Conservation (phyloP, 2,329 filamentous ascomycete species). For the Onygenales sp. region DNA sequence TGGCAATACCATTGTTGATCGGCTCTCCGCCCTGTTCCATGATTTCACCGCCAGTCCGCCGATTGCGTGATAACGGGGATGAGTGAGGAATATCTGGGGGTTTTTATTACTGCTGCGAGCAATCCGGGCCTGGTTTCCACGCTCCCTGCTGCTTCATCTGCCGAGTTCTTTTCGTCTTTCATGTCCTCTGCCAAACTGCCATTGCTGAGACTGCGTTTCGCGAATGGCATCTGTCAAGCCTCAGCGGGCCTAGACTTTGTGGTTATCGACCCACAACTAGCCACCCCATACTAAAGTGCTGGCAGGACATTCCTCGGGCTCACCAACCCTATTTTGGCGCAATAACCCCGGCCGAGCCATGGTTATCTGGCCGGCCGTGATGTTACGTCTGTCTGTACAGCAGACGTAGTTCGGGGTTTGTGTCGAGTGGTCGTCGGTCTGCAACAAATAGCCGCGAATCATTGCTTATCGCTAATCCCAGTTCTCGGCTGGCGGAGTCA, state of each 20-base stretch:
- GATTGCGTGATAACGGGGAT: background rate
- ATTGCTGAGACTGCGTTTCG: too few species aligned
- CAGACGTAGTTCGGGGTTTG: too few species aligned
- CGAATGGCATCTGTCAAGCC: too few species aligned
- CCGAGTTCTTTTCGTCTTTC: too few species aligned
- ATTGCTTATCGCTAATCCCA: too few species aligned
- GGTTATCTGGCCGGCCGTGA: background rate
- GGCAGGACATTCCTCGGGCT: background rate
- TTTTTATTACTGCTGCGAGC: too few species aligned
- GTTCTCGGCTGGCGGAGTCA: too few species aligned
- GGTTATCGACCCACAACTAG: background rate
- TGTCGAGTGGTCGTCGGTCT: too few species aligned
- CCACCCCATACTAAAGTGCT: background rate
- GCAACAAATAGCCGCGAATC: too few species aligned
- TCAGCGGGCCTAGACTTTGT: background rate
- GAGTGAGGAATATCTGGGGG: background rate
- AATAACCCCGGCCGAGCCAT: background rate
- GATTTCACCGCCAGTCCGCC: background rate
- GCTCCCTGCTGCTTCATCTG: too few species aligned
- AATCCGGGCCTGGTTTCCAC: too few species aligned
- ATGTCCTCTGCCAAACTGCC: too few species aligned
- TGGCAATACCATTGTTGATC: background rate
- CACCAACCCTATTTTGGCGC: background rate
- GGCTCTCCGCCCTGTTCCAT: background rate
- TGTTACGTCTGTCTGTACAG: background rate